Evolutionary conservation across 495 filamentous ascomycete genomes (phyloP), one percentile per base, ranked within the genome.

Genomic region (Evernia prunastri): DNA sequence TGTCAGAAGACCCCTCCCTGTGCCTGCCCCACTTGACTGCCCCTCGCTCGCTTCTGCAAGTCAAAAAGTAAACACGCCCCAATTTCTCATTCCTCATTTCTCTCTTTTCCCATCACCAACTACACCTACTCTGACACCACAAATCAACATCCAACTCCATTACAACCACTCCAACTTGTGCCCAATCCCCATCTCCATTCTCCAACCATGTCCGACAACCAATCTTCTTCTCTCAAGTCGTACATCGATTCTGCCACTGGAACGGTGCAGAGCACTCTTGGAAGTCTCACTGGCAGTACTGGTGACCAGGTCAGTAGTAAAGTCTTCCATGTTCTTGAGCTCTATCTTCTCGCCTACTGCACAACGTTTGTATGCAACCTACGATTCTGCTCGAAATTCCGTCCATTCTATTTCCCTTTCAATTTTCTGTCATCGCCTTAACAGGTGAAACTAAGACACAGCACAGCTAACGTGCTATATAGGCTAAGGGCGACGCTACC

Each of bases 171-270:
- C 39, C 3, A 43, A 36, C 18, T 25, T 17, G 7, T 27, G 2
- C 29, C 20, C 18, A 31, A 49, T 42, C n/a, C 47, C 9, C 5
- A 6, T 8, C 25, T 31, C 15, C 7, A 45, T 57, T n/a, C 56
- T 40, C 43, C 33, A 63, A 53, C 63, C 56, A 90, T 90, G 87
- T 85, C 87, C 74, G 79, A 82, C 78, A 80, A 82, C 45, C 68
- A 78, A 73, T 82, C 87, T 56, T 95, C 90, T 61, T 93, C 90
- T 66, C 78, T 90, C 72, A 82, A 92, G 81, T 89, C 89, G 59
- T 88, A 88, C 80, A 73, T 92, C 64, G 91, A 96, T 82, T 81
- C 80, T n/a, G 89, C 88, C 69, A 81, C 83, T 53, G 90, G 89
- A 62, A 73, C 84, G 47, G 85, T 84, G 59, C 91, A 96, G 76